Evolutionary conservation across 768 basidiomycete species (phyloP).

Genomic region (Russula virescens): DNA sequence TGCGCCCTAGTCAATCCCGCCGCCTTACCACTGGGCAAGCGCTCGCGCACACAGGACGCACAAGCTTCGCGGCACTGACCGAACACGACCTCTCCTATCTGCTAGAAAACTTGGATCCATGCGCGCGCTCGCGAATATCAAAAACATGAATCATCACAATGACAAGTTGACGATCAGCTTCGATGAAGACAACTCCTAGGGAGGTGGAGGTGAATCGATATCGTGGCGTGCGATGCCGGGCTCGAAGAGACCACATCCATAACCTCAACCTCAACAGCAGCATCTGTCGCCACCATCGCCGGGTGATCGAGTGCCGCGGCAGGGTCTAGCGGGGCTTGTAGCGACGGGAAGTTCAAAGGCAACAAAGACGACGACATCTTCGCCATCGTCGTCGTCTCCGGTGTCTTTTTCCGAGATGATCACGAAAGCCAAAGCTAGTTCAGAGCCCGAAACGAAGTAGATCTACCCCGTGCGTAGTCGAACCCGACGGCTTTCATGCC

Average conservation of each 20-base stretch:
- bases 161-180: background rate
- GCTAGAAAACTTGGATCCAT: constrained; percentile 77
- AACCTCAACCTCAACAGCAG: background rate
- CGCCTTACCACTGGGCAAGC: constrained; percentile 76
- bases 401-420: background rate
- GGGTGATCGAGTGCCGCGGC: background rate
- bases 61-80: constrained; percentile 52
- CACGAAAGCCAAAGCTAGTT: background rate
- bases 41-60: constrained; percentile 69
- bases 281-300: constrained; percentile 1
- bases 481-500: background rate
- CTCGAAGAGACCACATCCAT: too few species aligned
- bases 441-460: background rate
- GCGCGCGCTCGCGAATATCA: constrained; percentile 40
- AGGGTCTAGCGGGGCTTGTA: background rate
- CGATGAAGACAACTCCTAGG: background rate
- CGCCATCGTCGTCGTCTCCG: background rate
- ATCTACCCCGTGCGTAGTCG: too few species aligned
- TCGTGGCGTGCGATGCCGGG: background rate
- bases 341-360: background rate
- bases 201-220: background rate
- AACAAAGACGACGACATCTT: background rate
- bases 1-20: constrained; percentile 36
- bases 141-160: background rate
- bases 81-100: constrained; percentile 78